Conservation (phyloP, 2,329 filamentous ascomycete species). For the Alternaria burnsii region DNA sequence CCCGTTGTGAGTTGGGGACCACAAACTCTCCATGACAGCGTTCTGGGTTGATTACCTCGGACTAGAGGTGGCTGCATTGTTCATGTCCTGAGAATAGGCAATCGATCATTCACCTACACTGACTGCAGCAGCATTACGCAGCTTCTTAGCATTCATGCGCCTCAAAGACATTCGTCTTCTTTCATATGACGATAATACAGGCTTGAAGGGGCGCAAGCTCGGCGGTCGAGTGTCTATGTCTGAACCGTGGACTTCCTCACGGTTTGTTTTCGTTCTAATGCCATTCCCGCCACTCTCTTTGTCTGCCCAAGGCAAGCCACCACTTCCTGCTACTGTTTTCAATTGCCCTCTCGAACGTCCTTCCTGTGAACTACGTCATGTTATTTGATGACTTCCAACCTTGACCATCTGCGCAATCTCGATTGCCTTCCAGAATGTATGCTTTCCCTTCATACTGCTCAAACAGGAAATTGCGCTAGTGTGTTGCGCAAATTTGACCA, state of each 20-base stretch:
- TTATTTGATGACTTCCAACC: background rate
- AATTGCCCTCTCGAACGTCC: no score
- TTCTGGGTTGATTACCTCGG: background rate
- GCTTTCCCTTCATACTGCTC: background rate
- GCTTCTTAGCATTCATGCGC: background rate
- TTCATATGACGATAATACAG: background rate
- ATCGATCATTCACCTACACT: background rate
- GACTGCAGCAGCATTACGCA: background rate
- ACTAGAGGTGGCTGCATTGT: background rate
- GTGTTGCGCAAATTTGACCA: background rate
- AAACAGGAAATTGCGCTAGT: conserved; percentile 7
- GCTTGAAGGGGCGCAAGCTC: background rate
- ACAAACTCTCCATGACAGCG: background rate
- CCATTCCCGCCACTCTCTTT: background rate
- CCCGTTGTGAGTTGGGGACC: background rate
- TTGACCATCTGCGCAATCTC: background rate
- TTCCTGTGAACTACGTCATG: background rate
- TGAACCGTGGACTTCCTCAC: background rate
- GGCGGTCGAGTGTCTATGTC: background rate
- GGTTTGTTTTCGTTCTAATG: background rate
- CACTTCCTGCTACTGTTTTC: background rate
- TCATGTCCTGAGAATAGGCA: background rate
- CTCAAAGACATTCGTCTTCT: background rate
- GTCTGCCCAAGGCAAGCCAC: background rate
- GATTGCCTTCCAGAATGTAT: background rate